Evolutionary conservation across 257 asterid species (phyloP), one percentile per base, ranked within the genome.

Genomic region (Knoxia roxburghii): DNA sequence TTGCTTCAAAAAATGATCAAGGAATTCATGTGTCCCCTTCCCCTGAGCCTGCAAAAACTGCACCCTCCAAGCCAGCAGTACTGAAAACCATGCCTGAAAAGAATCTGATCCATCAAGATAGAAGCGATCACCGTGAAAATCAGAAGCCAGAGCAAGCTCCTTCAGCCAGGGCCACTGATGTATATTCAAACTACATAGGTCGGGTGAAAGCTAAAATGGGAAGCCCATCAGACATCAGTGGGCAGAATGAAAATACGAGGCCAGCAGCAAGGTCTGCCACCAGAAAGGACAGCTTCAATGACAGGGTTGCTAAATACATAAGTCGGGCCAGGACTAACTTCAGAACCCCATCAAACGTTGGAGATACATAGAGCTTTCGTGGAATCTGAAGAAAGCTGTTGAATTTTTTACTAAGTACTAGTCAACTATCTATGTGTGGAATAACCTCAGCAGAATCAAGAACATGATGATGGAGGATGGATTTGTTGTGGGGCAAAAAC

Each of bases 211-310:
- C 54, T 14, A 76, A 72, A 53, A 64, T 81, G 82, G 65, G 75
- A 58, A 76, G 43, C 32, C 33, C 46, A 6, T 77, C 89, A 3
- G 67, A 61, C 24, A 65, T 78, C 67, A 80, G 76, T 6, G 79
- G 23, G 35, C 75, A 49, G 11, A 52, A 51, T 6, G 50, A 8
- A 13, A n/a, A 10, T 41, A 65, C 14, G 49, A 49, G 45, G 23
- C 33, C 23, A 15, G 12, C 64, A 30, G 32, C 57, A 13, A 79
- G 71, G 63, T 49, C 26, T 20, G 55, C 79, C 2, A 65, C 75
- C 24, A 80, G 77, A 73, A 79, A 82, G 64, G 90, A 87, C 20
- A 88, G 90, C 65, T 78, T 86, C 49, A 79, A 83, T 59, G 83
- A 83, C 59, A 86, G 63, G 66, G 70, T 80, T 24, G 53, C 70